These are phyloP conservation scores for Russula lepida DNA, from an alignment of 768 basidiomycete genomes.

Conservation along the genomic window DNA sequence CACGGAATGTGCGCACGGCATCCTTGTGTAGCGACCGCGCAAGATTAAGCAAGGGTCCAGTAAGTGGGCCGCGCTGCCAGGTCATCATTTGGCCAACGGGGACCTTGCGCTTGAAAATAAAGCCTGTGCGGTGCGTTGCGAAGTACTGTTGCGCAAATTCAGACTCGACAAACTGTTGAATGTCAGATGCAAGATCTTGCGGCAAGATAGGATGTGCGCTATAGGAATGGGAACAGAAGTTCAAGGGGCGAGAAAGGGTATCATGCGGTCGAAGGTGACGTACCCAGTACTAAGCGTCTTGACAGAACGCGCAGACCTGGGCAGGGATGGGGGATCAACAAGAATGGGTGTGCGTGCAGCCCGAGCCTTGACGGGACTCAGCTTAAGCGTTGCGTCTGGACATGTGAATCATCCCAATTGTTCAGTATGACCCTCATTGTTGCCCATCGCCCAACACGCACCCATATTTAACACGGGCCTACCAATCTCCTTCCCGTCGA, in stretches of 20 bases:
- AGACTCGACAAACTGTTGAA: slow-evolving; percentile 78
- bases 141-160: slow-evolving; percentile 86
- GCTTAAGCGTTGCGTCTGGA: slow-evolving; percentile 54
- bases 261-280: slow-evolving; percentile 22
- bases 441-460: slow-evolving; percentile 28
- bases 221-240: neutral
- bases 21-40: slow-evolving; percentile 61
- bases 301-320: slow-evolving; percentile 21
- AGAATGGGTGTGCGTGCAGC: slow-evolving; percentile 54
- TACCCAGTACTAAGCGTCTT: slow-evolving; percentile 60
- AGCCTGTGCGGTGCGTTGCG: slow-evolving; percentile 81
- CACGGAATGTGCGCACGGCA: slow-evolving; percentile 79
- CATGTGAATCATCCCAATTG: neutral
- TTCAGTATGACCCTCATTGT: neutral
- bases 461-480: slow-evolving; percentile 63
- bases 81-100: slow-evolving; percentile 84
- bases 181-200: slow-evolving; percentile 71
- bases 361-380: slow-evolving; percentile 70
- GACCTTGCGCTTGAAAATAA: slow-evolving; percentile 74
- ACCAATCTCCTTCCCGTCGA: slow-evolving; percentile 57
- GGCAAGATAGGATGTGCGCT: slow-evolving; percentile 76
- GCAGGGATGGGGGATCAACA: slow-evolving; percentile 30
- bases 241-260: neutral
- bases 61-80: slow-evolving; percentile 74
- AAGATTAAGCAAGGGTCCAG: slow-evolving; percentile 65